Evolutionary conservation across 2,329 filamentous ascomycete genomes (phyloP).

Genomic region (Clathrospora elynae): DNA sequence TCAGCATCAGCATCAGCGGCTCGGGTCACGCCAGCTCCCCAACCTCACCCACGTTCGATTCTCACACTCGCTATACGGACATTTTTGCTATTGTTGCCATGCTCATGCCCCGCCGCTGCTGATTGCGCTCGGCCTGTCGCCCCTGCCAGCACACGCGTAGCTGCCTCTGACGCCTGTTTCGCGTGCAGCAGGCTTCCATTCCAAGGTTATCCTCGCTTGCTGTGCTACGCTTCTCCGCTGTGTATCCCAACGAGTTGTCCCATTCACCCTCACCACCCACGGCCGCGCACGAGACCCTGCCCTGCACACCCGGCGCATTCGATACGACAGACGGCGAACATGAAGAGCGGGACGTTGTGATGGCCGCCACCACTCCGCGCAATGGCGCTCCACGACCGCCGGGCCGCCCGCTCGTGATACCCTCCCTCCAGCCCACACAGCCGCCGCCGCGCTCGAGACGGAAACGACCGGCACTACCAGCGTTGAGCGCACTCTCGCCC

Average conservation of each 20-base stretch:
- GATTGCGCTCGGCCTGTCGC: constrained; percentile 16
- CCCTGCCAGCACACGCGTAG: constrained; percentile 26
- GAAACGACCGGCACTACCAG: constrained; percentile 19
- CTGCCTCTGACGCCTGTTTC: constrained; percentile 25
- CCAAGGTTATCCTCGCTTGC: constrained; percentile 27
- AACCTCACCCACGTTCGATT: constrained; percentile 13
- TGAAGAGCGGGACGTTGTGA: constrained; percentile 35
- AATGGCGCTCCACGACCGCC: constrained; percentile 22
- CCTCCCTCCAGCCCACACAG: constrained; percentile 35
- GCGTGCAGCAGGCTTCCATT: constrained; percentile 19
- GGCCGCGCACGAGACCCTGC: constrained; percentile 1
- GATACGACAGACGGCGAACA: constrained; percentile 25
- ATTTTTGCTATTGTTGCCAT: constrained; percentile 4
- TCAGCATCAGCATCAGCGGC: constrained; percentile 7
- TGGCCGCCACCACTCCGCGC: constrained; percentile 33
- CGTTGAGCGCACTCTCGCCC: constrained; percentile 18
- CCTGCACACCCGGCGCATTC: constrained; percentile 3
- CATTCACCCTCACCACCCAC: not conserved
- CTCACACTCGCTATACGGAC: constrained; percentile 18
- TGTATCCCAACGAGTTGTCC: not conserved
- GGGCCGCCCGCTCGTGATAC: constrained; percentile 26
- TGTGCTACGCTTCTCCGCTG: constrained; percentile 16
- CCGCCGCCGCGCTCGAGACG: constrained; percentile 40
- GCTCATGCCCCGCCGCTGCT: constrained; percentile 11
- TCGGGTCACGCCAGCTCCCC: constrained; percentile 7